Evolutionary conservation across 164 flowering plant genomes (phyloP).

Genomic region (Aristolochia fimbriata): DNA sequence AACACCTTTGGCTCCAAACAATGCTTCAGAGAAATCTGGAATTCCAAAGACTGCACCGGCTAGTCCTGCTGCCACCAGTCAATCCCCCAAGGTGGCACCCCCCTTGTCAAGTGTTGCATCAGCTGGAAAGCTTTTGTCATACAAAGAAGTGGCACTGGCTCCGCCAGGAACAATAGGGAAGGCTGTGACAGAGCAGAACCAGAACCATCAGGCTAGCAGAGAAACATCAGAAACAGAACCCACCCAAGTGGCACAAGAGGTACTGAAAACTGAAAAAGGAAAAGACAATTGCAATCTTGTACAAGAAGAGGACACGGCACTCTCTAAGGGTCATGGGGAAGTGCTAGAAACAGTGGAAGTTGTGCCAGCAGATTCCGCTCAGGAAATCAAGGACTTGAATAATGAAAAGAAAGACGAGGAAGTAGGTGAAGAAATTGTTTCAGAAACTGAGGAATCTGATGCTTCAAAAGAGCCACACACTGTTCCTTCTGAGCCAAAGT

Average conservation of each 20-base stretch:
- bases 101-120: slow-evolving; percentile 41
- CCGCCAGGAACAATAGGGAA: slow-evolving; percentile 74
- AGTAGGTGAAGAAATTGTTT: slow-evolving; percentile 8
- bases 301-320: slow-evolving; percentile 12
- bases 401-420: slow-evolving; percentile 11
- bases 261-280: slow-evolving; percentile 8
- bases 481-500: slow-evolving; percentile 14
- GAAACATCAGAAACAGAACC: slow-evolving; percentile 18
- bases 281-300: slow-evolving; percentile 16
- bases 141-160: slow-evolving; percentile 84
- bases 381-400: slow-evolving; percentile 8
- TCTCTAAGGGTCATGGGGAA: slow-evolving; percentile 13
- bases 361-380: not conserved
- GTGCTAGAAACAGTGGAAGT: slow-evolving; percentile 11
- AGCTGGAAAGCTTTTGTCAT: slow-evolving; percentile 63
- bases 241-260: slow-evolving; percentile 13
- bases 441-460: slow-evolving; percentile 14
- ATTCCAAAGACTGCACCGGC: slow-evolving; percentile 43
- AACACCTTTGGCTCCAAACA: slow-evolving; percentile 14
- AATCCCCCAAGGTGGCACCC: slow-evolving; percentile 30
- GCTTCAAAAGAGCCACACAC: slow-evolving; percentile 13
- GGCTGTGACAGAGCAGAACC: slow-evolving; percentile 34
- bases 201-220: slow-evolving; percentile 15
- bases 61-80: slow-evolving; percentile 40
- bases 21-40: slow-evolving; percentile 28